Percentiles rank a stretch among this genome's conserved stretches.
phyloP scores from a whole-genome alignment of 2,329 filamentous ascomycete species.

The Teratosphaeria zuluensis region DNA sequence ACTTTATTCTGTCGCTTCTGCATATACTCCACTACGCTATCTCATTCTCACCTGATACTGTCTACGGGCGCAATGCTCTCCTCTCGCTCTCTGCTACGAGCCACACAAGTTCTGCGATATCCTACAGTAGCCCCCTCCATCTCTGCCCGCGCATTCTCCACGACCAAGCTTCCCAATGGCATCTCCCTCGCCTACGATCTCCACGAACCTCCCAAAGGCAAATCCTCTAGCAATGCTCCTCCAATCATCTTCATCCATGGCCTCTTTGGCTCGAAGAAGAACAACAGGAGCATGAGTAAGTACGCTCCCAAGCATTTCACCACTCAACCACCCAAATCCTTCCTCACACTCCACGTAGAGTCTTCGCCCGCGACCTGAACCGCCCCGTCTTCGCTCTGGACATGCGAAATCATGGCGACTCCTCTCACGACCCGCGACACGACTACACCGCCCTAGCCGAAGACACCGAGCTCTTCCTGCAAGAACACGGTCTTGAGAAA shows the following conservation, averaged over 20 bases:
- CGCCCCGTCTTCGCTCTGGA: constrained; percentile 79
- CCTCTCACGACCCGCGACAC: constrained; percentile 65
- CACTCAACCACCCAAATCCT: not conserved
- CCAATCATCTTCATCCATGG: constrained; percentile 88
- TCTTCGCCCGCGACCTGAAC: constrained; percentile 68
- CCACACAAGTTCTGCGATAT: not conserved
- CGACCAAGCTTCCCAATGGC: constrained; percentile 23
- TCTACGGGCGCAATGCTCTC: not conserved
- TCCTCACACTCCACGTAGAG: constrained; percentile 51
- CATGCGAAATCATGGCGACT: constrained; percentile 86
- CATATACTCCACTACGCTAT: not conserved
- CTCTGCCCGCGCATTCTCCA: constrained; percentile 14
- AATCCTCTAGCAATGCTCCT: constrained; percentile 23
- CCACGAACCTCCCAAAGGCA: constrained; percentile 47
- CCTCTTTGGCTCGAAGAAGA: constrained; percentile 89
- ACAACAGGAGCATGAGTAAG: constrained; percentile 92
- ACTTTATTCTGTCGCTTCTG: no score
- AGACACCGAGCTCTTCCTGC: constrained; percentile 72
- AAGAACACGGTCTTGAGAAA: constrained; percentile 57
- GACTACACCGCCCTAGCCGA: constrained; percentile 75
- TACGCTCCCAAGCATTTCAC: constrained; percentile 37
- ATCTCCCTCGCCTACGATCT: constrained; percentile 53
- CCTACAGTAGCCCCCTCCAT: not conserved
- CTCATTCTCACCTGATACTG: not conserved
- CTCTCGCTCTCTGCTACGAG: not conserved